Evolutionary conservation across 2,329 filamentous ascomycete genomes (phyloP), one percentile per base, ranked within the genome.

Genomic region (Apiospora sp.): DNA sequence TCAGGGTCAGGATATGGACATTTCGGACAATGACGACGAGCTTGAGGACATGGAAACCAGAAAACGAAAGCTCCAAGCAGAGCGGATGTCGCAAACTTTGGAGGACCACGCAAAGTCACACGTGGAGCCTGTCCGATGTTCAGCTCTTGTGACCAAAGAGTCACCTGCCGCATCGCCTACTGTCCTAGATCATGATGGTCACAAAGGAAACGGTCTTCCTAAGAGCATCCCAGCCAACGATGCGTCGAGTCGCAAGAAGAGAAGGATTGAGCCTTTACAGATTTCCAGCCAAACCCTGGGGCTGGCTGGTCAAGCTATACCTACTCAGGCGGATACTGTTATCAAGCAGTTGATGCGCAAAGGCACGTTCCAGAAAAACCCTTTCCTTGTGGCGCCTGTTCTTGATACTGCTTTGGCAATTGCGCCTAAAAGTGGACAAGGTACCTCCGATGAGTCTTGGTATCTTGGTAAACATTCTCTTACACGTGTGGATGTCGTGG

Each of bases 381-480:
- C 58, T 41, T 70, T 70, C 22, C 48, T 70, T n/a, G 14, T 58
- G 8, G 68, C 68, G 24, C 68, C 68, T 2, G n/a, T 64, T 14
- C 22, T 64, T 5, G 58, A 64, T 22, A 24, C 10, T 5, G 8
- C 30, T 41, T 14, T 16, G 54, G 7, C 7, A 30, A 58, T 16
- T 34, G 7, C 19, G 30, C 22, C 34, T 24, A 5, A 34, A 41
- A 64, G 58, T 27, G 48, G 14, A 1, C 48, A 70, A 30, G 34
- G 13, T 4, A 44, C n/a, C 34, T 41, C 71, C 49, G 67, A 67
- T 34, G 67, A 68, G 10, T 69, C 68, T 16, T 70, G 10, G 30
- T 81, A 80, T 69, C 76, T 81, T 7, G 80, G 78, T 44, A 54
- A 71, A 46, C 72, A 78, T 67, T 74, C 78, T 68, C 24, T 78